These are phyloP conservation scores for Paramyrothecium roridum DNA, from an alignment of 2,329 filamentous ascomycete genomes.

Conservation along the genomic window DNA sequence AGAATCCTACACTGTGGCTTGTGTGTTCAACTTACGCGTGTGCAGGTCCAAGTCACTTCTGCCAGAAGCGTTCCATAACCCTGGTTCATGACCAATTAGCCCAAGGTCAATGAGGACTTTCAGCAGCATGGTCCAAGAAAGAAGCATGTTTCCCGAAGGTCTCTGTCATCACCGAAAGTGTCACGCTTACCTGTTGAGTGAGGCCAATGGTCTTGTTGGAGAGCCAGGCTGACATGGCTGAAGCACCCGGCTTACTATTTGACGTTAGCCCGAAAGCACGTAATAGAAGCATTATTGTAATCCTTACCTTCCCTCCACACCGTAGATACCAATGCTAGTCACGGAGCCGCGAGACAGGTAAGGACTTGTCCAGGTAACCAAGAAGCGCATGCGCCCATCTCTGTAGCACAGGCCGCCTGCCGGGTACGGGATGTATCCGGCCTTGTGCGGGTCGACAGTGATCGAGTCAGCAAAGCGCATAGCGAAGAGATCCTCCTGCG, in stretches of 20 bases:
- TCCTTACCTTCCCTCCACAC: slow-evolving; percentile 38
- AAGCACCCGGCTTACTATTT: slow-evolving; percentile 40
- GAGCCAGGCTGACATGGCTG: slow-evolving; percentile 41
- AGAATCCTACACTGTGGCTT: background rate
- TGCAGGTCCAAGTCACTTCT: slow-evolving; percentile 41
- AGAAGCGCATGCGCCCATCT: slow-evolving; percentile 37
- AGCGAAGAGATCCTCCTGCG: slow-evolving; percentile 34
- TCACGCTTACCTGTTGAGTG: slow-evolving; percentile 11
- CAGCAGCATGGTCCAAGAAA: no score
- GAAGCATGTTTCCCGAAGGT: no score
- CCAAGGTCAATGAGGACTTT: no score
- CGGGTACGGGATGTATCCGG: slow-evolving; percentile 44
- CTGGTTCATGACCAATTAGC: background rate
- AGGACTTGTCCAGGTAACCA: slow-evolving; percentile 41
- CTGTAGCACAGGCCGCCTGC: slow-evolving; percentile 40
- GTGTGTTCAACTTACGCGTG: slow-evolving; percentile 21
- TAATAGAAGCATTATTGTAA: rapidly evolving
- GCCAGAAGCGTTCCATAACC: slow-evolving; percentile 40
- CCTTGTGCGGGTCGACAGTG: slow-evolving; percentile 46
- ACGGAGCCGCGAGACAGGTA: slow-evolving; percentile 34
- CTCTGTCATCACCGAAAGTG: no score
- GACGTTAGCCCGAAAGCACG: background rate
- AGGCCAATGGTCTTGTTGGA: slow-evolving; percentile 41
- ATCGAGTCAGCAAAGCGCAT: slow-evolving; percentile 38
- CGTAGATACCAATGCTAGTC: slow-evolving; percentile 37